phyloP scores from a whole-genome alignment of 768 basidiomycete genomes.

The Xerocomellus dryophilus region DNA sequence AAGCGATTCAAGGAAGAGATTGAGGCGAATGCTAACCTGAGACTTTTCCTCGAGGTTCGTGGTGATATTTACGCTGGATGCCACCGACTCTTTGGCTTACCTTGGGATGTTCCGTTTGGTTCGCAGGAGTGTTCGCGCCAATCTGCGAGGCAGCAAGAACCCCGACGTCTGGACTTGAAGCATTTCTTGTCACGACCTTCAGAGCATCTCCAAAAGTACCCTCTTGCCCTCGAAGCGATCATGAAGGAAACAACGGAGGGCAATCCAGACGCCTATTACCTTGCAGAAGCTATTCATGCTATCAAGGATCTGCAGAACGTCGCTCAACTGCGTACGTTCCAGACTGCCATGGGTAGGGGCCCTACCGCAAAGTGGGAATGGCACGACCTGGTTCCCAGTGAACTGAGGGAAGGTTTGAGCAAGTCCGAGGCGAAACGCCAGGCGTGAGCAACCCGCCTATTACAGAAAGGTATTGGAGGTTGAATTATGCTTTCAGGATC shows the following conservation, averaged over 20 bases:
- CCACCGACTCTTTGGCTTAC: not conserved
- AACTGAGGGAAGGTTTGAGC: conserved; percentile 54
- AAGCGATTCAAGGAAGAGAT: conserved; percentile 84
- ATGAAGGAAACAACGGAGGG: conserved; percentile 76
- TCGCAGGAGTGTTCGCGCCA: conserved; percentile 37
- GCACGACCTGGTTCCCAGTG: conserved; percentile 79
- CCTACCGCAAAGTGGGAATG: conserved; percentile 82
- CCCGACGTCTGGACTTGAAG: conserved; percentile 59
- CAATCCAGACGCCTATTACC: conserved; percentile 79
- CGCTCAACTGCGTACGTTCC: conserved; percentile 85
- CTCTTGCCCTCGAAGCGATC: conserved; percentile 81
- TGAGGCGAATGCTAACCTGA: conserved; percentile 76
- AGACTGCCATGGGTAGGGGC: conserved; percentile 83
- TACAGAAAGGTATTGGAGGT: not conserved
- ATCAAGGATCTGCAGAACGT: conserved; percentile 80
- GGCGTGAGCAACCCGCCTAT: conserved; percentile 51
- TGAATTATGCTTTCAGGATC: conserved; percentile 47
- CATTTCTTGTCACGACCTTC: conserved; percentile 59
- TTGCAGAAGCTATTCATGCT: conserved; percentile 78
- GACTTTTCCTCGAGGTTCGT: conserved; percentile 79
- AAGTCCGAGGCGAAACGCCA: conserved; percentile 83
- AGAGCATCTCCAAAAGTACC: conserved; percentile 66
- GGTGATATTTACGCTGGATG: not conserved
- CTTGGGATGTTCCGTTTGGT: not conserved
- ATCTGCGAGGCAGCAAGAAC: conserved; percentile 51